These are phyloP conservation scores for Cercospora zeae-maydis DNA, from an alignment of 2,329 filamentous ascomycete genomes.

Conservation along the genomic window DNA sequence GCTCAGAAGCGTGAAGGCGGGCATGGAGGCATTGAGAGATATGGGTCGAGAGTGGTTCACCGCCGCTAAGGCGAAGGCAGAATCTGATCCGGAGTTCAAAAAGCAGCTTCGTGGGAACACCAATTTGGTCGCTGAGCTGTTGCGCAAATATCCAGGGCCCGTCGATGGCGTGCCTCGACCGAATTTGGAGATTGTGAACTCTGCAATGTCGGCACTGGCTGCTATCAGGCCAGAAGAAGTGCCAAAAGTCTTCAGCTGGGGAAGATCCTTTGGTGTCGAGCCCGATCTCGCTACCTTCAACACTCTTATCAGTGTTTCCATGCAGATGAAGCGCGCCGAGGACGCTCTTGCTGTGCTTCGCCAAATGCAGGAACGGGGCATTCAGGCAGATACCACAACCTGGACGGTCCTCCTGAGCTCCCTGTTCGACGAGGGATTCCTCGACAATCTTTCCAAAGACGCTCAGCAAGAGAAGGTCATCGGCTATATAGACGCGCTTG, in stretches of 20 bases:
- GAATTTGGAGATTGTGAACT: conserved; percentile 64
- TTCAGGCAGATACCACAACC: conserved; percentile 56
- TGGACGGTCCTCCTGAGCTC: conserved; percentile 69
- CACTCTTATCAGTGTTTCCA: conserved; percentile 33
- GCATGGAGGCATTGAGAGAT: conserved; percentile 62
- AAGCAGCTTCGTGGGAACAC: conserved; percentile 20
- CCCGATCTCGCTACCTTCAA: conserved; percentile 36
- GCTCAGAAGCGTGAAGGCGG: conserved; percentile 48
- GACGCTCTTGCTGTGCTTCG: conserved; percentile 40
- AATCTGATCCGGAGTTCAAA: conserved; percentile 3
- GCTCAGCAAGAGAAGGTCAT: conserved; percentile 57
- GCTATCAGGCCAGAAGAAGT: conserved; percentile 50
- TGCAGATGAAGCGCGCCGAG: conserved; percentile 28
- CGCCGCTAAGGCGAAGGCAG: conserved; percentile 30
- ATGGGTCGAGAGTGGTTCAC: conserved; percentile 61
- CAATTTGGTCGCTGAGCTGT: conserved; percentile 17
- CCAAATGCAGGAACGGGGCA: conserved; percentile 43
- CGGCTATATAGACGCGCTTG: conserved; percentile 55
- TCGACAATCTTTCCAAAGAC: conserved; percentile 42
- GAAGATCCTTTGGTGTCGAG: conserved; percentile 35
- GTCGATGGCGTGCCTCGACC: conserved; percentile 54
- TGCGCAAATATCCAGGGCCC: conserved; percentile 25
- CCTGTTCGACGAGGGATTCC: conserved; percentile 49
- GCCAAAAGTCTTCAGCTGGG: conserved; percentile 52
- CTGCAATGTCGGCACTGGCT: conserved; percentile 63